Percentiles rank a stretch among this genome's conserved stretches.
Evolutionary conservation across 495 filamentous ascomycete species (phyloP).

Genomic region (Bacidia rubella): DNA sequence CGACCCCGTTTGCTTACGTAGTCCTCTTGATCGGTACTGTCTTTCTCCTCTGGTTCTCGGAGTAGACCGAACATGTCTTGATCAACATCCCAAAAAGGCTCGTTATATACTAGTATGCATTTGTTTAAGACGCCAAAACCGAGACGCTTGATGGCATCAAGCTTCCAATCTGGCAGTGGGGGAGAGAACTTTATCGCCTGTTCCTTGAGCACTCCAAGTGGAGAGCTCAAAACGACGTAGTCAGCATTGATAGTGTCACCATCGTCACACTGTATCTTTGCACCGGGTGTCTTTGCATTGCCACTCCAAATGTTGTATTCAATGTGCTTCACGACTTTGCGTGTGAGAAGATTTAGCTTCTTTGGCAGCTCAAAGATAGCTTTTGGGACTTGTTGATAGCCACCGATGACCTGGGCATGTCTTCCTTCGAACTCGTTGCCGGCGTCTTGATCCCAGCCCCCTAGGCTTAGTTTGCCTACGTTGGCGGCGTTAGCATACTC

Average conservation of each 20-base stretch:
- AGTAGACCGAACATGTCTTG: constrained; percentile 90
- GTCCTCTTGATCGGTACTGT: constrained; percentile 45
- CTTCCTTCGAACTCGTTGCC: constrained; percentile 95
- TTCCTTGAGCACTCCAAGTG: constrained; percentile 80
- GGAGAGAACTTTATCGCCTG: constrained; percentile 64
- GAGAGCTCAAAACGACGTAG: constrained; percentile 73
- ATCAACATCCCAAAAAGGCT: constrained; percentile 84
- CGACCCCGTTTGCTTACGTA: constrained; percentile 58
- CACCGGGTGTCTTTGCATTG: constrained; percentile 15
- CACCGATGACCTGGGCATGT: constrained; percentile 83
- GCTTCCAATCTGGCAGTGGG: constrained; percentile 74
- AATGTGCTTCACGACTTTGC: constrained; percentile 54
- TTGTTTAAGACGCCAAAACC: constrained; percentile 96
- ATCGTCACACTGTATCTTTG: constrained; percentile 63
- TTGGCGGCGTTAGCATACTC: constrained; percentile 94
- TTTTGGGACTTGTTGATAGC: constrained; percentile 79
- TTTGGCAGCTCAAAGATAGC: constrained; percentile 65
- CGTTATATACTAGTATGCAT: constrained; percentile 76
- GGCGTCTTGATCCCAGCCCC: constrained; percentile 90
- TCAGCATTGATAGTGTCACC: constrained; percentile 70
- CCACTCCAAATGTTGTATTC: constrained; percentile 41
- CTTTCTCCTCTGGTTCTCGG: constrained; percentile 42
- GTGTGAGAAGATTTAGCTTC: constrained; percentile 65
- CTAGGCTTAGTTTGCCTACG: constrained; percentile 72
- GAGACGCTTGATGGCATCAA: constrained; percentile 65